Conservation (phyloP, 2,329 filamentous ascomycete species). For the Epichloe elymi region DNA sequence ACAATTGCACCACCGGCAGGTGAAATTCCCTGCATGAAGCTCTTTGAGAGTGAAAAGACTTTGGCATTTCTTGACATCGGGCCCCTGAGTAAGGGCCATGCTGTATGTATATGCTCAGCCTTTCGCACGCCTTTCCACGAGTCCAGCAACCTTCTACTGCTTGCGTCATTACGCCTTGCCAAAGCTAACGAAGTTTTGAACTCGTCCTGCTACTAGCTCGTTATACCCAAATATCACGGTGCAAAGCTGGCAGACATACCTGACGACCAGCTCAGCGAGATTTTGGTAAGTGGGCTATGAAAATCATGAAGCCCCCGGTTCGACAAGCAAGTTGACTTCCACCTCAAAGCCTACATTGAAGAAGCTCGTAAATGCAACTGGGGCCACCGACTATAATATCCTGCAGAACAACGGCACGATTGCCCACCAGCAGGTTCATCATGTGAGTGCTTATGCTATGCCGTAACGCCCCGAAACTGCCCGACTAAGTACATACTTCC, state of each 20-base stretch:
- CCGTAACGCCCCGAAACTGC: too few relatives aligned
- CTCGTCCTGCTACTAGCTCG: constrained; percentile 45
- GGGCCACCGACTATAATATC: constrained; percentile 76
- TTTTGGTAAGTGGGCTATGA: constrained; percentile 47
- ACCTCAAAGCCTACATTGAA: constrained; percentile 43
- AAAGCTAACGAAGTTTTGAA: background rate
- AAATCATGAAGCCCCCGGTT: background rate
- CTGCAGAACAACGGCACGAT: constrained; percentile 90
- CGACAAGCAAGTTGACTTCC: background rate
- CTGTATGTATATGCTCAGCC: constrained; percentile 44
- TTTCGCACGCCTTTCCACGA: background rate
- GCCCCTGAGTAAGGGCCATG: constrained; percentile 76
- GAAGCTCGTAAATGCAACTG: constrained; percentile 67
- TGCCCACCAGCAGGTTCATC: constrained; percentile 85
- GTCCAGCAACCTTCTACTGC: background rate
- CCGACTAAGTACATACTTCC: background rate
- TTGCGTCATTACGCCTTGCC: background rate
- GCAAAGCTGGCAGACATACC: constrained; percentile 86
- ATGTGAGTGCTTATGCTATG: constrained; percentile 42
- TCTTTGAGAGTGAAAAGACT: constrained; percentile 88
- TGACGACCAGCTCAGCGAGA: constrained; percentile 70
- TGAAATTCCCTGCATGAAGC: constrained; percentile 92
- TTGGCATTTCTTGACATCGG: constrained; percentile 95
- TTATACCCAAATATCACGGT: constrained; percentile 92
- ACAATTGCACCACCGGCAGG: constrained; percentile 35